Evolutionary conservation across 2,329 filamentous ascomycete species (phyloP).

Genomic region (Venturia effusa): DNA sequence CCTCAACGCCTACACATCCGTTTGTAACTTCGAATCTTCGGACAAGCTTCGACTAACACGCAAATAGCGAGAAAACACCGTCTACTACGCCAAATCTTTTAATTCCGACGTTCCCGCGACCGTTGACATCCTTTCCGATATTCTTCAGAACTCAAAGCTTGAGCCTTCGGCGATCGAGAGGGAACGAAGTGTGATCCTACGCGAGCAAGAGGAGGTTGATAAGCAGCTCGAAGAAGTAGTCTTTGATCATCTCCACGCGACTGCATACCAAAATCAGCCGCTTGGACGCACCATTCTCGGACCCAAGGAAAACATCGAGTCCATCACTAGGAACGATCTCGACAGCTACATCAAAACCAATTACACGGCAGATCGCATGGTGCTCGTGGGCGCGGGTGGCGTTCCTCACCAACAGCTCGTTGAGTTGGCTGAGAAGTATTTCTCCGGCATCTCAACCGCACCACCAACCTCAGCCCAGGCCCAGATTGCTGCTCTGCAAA

Average conservation of each 20-base stretch:
- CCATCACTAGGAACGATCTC: slow-evolving; percentile 85
- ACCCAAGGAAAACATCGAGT: slow-evolving; percentile 95
- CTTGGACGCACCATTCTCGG: slow-evolving; percentile 96
- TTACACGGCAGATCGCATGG: slow-evolving; percentile 99
- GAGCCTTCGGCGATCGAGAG: slow-evolving; percentile 88
- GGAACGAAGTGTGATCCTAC: slow-evolving; percentile 95
- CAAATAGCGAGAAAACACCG: slow-evolving; percentile 82
- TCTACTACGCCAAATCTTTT: slow-evolving; percentile 99
- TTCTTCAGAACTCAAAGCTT: slow-evolving; percentile 98
- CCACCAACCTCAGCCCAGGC: slow-evolving; percentile 65
- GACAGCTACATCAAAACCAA: slow-evolving; percentile 97
- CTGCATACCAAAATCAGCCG: slow-evolving; percentile 91
- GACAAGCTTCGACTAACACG: slow-evolving; percentile 5
- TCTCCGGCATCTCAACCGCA: slow-evolving; percentile 65
- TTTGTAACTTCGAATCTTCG: slow-evolving; percentile 36
- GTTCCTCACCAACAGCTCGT: slow-evolving; percentile 91
- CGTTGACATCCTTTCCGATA: slow-evolving; percentile 97
- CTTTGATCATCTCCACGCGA: slow-evolving; percentile 97
- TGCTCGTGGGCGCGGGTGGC: slow-evolving; percentile 89
- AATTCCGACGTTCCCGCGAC: slow-evolving; percentile 93
- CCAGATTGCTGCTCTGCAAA: slow-evolving; percentile 58
- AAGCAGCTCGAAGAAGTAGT: slow-evolving; percentile 99
- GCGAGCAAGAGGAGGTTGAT: slow-evolving; percentile 98
- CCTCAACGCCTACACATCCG: slow-evolving; percentile 98
- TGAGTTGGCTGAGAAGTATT: slow-evolving; percentile 93